Evolutionary conservation across 495 filamentous ascomycete species (phyloP), one percentile per base, ranked within the genome.

Genomic region (Penicillium canariense): DNA sequence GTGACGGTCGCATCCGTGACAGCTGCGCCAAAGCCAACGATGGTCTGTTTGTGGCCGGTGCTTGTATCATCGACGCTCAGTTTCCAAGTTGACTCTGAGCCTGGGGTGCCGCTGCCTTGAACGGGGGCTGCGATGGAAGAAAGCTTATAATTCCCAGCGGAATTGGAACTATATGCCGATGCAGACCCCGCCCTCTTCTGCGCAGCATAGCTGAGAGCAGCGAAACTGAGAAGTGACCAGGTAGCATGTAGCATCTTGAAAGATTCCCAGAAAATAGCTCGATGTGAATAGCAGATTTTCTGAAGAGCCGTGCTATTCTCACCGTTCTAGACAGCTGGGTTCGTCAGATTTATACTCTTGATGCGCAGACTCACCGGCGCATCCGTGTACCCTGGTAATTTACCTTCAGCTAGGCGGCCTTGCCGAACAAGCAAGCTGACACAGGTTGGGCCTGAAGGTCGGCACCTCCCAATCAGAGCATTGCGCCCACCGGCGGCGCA

Each of bases 1-100:
- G 71, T 67, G 4, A 83, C 80, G 4, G 80, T 81, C 8, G 79
- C 75, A 56, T 83, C 81, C 17, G 81, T 84, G 31, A 81, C 77
- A 6, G 80, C 73, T 30, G 75, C 78, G 22, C 81, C 81, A 50
- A 84, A 84, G 2, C 81, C 81, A 20, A 63, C 68, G 55, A 84
- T 73, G 17, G 69, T 74, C 58, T 81, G 74, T 42, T 77, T 80
- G 43, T 76, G 62, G 5, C 78, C 78, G 12, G 71, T 58, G 46
- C 61, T 31, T 5, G 77, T 76, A 58, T 81, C 78, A 38, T 81
- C 75, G 18, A 81, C 69, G 36, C 47, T 77, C n/a, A 80, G 58
- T 46, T 65, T 65, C 77, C 78, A 81, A 23, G 72, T 75, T 35
- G 74, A 77, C 25, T 62, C 54, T 1, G 64, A 68, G 8, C 73